Evolutionary conservation across 495 filamentous ascomycete species (phyloP), one percentile per base, ranked within the genome.

Genomic region (Tirmania nivea): DNA sequence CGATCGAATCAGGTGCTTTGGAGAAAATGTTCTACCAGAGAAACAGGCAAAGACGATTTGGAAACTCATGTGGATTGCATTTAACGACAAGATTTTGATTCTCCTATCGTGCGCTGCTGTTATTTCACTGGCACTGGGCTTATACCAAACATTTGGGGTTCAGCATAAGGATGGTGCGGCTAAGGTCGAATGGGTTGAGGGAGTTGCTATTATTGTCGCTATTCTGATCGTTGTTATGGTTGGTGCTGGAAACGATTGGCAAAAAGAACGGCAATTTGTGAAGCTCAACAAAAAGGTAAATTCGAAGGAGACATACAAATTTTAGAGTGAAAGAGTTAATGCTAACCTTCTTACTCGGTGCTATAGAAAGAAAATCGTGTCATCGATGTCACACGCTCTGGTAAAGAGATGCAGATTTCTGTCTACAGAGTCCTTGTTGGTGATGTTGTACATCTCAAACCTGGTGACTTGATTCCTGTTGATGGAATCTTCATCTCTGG

Each of bases 391-490:
- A 72, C 82, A 45, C 79, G 86, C 14, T 88, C 83, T 3, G 86
- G 85, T 47, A 80, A 75, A 60, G 81, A 78, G 0, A 70, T 71
- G 48, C 81, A 86, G 66, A 79, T 95, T 35, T 86, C 81, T 0
- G 75, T 94, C 35, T 76, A 82, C 61, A 83, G 92, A 58, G 66
- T 95, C 35, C 70, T 87, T 6, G 87, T 83, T 16, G 88, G 88
- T 37, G 88, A 94, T 62, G 74, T 95, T 17, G 72, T 93, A 56
- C 75, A 81, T 57, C 66, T 94, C 31, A 84, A 92, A 63, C 80
- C 86, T n/a, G 88, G 88, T 55, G 86, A 95, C 61, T 73, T 94
- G 62, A 75, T 94, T 54, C 82, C 83, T 0, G 83, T 82, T 0
- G 83, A 88, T 60, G 83, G 83, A n/a, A 73, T 88, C 51, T 76